Evolutionary conservation across 2,329 filamentous ascomycete species (phyloP).

Genomic region (Colletotrichum gigasporum): DNA sequence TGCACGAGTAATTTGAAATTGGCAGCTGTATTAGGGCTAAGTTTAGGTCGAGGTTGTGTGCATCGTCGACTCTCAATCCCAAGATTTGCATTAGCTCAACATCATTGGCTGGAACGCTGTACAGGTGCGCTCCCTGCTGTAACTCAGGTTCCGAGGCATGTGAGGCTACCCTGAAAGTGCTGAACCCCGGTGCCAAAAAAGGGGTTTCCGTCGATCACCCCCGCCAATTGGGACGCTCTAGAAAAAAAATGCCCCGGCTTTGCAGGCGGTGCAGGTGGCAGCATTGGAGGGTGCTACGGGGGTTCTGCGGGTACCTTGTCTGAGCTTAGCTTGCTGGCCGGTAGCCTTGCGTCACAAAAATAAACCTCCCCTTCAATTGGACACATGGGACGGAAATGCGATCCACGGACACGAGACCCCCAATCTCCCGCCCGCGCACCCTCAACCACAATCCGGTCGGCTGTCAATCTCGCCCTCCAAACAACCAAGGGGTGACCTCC

Average conservation of each 20-base stretch:
- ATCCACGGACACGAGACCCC: slow-evolving; percentile 28
- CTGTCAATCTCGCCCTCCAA: not conserved
- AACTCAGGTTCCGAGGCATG: not conserved
- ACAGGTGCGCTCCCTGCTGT: not conserved
- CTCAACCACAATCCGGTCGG: not conserved
- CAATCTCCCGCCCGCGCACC: not conserved
- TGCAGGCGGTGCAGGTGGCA: not conserved
- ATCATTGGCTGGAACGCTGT: not conserved
- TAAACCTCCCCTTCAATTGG: slow-evolving; percentile 5
- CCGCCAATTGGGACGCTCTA: slow-evolving; percentile 8
- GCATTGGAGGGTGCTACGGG: not conserved
- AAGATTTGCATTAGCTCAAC: too few species aligned
- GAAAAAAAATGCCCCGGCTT: slow-evolving; percentile 2
- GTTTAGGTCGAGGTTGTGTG: too few species aligned
- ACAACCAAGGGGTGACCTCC: too few species aligned
- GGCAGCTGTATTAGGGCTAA: too few species aligned
- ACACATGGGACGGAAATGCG: slow-evolving; percentile 26
- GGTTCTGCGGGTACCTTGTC: not conserved
- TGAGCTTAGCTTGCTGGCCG: slow-evolving; percentile 20
- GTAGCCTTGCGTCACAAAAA: slow-evolving; percentile 25
- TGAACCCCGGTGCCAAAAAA: slow-evolving; percentile 8
- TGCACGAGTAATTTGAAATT: too few species aligned
- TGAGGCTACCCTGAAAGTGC: not conserved
- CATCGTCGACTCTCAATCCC: too few species aligned
- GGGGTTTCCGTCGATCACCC: slow-evolving; percentile 18